These are phyloP conservation scores for Aspergillus haitiensis DNA, from an alignment of 495 filamentous ascomycete species.

Conservation along the genomic window DNA sequence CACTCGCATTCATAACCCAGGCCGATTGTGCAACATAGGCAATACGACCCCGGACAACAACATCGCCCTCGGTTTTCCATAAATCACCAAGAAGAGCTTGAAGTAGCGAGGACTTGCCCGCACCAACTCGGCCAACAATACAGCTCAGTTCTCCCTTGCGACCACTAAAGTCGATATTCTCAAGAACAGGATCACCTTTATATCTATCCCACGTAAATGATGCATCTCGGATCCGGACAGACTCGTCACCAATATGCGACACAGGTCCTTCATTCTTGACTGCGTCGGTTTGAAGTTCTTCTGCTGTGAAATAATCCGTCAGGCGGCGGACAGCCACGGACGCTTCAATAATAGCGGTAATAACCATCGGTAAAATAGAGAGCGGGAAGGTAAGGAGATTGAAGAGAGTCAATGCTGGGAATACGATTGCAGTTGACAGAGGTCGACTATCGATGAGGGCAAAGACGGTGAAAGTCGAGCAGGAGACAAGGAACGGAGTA, in stretches of 20 bases:
- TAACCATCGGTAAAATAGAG: slow-evolving; percentile 94
- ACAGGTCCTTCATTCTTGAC: slow-evolving; percentile 67
- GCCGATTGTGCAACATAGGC: slow-evolving; percentile 91
- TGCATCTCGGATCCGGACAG: slow-evolving; percentile 76
- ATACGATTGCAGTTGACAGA: slow-evolving; percentile 91
- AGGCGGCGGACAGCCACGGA: slow-evolving; percentile 85
- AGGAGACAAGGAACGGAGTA: slow-evolving; percentile 98
- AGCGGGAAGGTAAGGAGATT: slow-evolving; percentile 95
- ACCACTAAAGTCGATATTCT: slow-evolving; percentile 82
- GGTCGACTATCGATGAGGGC: slow-evolving; percentile 78
- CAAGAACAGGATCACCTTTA: slow-evolving; percentile 57
- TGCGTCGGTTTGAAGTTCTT: slow-evolving; percentile 87
- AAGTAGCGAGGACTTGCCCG: slow-evolving; percentile 91
- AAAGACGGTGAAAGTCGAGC: slow-evolving; percentile 93
- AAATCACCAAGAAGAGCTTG: slow-evolving; percentile 85
- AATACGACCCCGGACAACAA: slow-evolving; percentile 72
- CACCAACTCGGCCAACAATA: slow-evolving; percentile 90
- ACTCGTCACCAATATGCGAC: slow-evolving; percentile 74
- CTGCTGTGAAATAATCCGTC: slow-evolving; percentile 80
- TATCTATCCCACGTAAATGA: slow-evolving; percentile 95
- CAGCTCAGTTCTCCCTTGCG: slow-evolving; percentile 90
- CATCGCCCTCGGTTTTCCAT: slow-evolving; percentile 85
- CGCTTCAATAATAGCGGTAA: slow-evolving; percentile 95
- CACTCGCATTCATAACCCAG: slow-evolving; percentile 98
- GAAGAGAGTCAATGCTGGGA: slow-evolving; percentile 89